These are phyloP conservation scores for Zasmidium cellare DNA, from an alignment of 2,329 filamentous ascomycete species.

Conservation along the genomic window DNA sequence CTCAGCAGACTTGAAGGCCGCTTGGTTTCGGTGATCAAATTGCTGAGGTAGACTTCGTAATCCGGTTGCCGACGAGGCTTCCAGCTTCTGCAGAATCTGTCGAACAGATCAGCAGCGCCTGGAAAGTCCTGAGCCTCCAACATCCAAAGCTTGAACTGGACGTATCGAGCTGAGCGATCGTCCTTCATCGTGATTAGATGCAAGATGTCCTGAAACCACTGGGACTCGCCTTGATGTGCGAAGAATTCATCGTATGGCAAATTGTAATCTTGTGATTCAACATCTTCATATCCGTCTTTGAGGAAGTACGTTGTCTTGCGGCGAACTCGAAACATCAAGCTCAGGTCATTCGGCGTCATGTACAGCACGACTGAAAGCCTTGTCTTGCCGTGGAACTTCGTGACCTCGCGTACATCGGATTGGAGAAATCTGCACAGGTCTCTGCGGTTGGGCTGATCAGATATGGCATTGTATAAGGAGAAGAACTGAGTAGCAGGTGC, in stretches of 20 bases:
- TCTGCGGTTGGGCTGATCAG: background rate
- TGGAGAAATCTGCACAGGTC: constrained; percentile 1
- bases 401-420: constrained; percentile 9
- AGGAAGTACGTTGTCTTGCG: constrained; percentile 5
- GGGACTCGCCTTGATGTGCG: background rate
- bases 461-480: constrained; percentile 11
- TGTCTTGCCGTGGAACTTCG: constrained; percentile 8
- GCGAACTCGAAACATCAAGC: constrained; percentile 8
- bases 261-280: constrained; percentile 7
- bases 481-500: constrained; percentile 6
- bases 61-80: background rate
- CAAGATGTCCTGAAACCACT: constrained; percentile 15
- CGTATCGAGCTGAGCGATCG: constrained; percentile 13
- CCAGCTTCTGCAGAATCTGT: background rate
- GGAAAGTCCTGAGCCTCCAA: background rate
- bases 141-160: constrained; percentile 5
- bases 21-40: background rate
- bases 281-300: background rate
- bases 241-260: constrained; percentile 10
- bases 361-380: constrained; percentile 5
- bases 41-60: background rate
- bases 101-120: background rate
- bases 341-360: background rate
- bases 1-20: background rate
- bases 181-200: constrained; percentile 12